Evolutionary conservation across 2,329 filamentous ascomycete genomes (phyloP).

Genomic region (Colletotrichum sp.): DNA sequence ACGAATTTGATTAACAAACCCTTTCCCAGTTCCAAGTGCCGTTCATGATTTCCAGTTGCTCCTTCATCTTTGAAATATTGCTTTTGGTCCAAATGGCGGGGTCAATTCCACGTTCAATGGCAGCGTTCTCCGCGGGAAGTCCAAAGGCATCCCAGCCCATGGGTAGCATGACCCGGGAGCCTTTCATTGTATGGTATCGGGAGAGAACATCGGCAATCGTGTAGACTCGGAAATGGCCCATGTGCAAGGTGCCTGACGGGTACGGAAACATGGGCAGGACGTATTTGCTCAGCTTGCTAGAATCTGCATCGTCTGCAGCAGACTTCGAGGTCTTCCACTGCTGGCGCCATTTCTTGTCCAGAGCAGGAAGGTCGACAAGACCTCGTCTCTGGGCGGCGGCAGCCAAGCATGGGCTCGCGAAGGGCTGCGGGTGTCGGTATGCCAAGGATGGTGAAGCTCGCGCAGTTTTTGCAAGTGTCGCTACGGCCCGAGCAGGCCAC

Average conservation of each 20-base stretch:
- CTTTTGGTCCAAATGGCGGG: slow-evolving; percentile 79
- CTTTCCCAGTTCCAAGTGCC: slow-evolving; percentile 83
- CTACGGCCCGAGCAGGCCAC: slow-evolving; percentile 7
- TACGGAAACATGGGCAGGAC: slow-evolving; percentile 94
- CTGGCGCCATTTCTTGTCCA: slow-evolving; percentile 59
- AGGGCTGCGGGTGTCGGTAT: neutral
- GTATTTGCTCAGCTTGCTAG: slow-evolving; percentile 52
- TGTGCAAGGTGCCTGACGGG: slow-evolving; percentile 84
- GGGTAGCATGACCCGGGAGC: slow-evolving; percentile 79
- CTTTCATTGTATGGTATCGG: slow-evolving; percentile 76
- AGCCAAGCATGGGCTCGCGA: neutral
- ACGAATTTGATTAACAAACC: slow-evolving; percentile 54
- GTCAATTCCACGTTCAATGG: slow-evolving; percentile 80
- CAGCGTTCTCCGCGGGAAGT: slow-evolving; percentile 88
- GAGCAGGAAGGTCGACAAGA: slow-evolving; percentile 51
- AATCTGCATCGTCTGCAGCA: slow-evolving; percentile 15
- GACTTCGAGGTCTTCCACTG: slow-evolving; percentile 41
- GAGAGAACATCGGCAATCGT: slow-evolving; percentile 88
- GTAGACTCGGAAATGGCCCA: slow-evolving; percentile 88
- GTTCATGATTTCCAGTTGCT: slow-evolving; percentile 80
- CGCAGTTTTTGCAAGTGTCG: neutral
- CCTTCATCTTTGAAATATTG: slow-evolving; percentile 87
- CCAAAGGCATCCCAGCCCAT: slow-evolving; percentile 97
- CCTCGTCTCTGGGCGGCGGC: slow-evolving; percentile 28
- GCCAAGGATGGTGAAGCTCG: neutral